A percentile compares a stretch with the other conserved stretches of the same genome.
These are phyloP conservation scores for Lycium barbarum DNA, from an alignment of 257 asterid species.

Conservation along the genomic window DNA sequence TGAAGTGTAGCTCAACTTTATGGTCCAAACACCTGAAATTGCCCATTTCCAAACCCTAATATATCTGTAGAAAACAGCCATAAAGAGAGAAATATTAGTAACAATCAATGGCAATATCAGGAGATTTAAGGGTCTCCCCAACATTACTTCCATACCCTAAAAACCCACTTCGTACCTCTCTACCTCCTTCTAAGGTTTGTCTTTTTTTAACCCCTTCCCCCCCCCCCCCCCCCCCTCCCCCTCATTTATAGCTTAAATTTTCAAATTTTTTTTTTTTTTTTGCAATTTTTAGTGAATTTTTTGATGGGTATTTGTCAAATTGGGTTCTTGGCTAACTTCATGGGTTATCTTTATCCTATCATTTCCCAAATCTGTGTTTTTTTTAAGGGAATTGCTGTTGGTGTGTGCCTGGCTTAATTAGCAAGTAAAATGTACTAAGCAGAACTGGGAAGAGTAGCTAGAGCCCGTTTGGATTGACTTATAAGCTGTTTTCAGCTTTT, in stretches of 20 bases:
- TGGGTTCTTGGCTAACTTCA: background rate
- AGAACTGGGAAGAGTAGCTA: background rate
- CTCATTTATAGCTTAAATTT: background rate
- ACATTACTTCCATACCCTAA: slow-evolving; percentile 61
- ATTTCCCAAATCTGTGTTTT: background rate
- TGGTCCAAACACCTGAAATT: background rate
- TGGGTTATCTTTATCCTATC: background rate
- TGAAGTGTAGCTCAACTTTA: too few relatives aligned
- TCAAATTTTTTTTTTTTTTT: background rate
- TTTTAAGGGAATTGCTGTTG: background rate
- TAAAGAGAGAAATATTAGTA: background rate
- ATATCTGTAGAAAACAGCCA: background rate
- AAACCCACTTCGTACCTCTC: slow-evolving; percentile 58
- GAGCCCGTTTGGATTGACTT: too few relatives aligned
- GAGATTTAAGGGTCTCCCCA: slow-evolving; percentile 82
- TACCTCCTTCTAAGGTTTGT: slow-evolving; percentile 72
- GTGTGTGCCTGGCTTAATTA: background rate
- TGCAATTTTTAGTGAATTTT: background rate
- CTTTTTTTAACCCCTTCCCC: background rate
- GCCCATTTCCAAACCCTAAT: slow-evolving; percentile 20
- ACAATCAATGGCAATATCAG: slow-evolving; percentile 54
- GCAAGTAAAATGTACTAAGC: background rate
- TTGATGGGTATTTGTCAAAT: background rate
- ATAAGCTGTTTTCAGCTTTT: too few relatives aligned
- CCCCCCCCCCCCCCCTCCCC: background rate